These are phyloP conservation scores for Cutaneotrichosporon sp. DNA, from an alignment of 1,284 basidiomycete species.

Conservation along the genomic window DNA sequence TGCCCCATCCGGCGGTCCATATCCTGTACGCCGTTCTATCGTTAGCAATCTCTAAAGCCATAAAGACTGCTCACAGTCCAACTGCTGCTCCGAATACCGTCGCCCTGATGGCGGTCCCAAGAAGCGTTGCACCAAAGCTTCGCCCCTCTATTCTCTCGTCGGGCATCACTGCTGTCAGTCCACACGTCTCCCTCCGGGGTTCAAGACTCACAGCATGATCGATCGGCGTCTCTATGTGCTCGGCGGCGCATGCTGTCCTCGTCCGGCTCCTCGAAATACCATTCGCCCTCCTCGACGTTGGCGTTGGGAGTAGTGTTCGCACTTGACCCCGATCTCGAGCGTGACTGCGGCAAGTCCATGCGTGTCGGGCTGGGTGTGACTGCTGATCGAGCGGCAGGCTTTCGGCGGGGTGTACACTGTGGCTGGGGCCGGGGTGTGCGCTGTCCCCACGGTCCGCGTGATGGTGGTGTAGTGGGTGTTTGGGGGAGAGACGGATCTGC, in stretches of 20 bases:
- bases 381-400: background rate
- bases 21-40: slow-evolving; percentile 28
- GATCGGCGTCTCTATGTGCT: no score
- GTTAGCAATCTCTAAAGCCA: background rate
- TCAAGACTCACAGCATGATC: no score
- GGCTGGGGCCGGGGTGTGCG: background rate
- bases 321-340: no score
- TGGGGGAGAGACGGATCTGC: background rate
- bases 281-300: no score
- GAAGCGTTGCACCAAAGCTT: background rate
- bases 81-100: slow-evolving; percentile 32
- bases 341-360: background rate
- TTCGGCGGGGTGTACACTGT: background rate
- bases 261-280: no score
- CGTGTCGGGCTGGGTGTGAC: background rate
- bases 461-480: background rate
- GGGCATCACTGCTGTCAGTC: background rate
- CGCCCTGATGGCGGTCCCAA: slow-evolving; percentile 25
- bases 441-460: background rate
- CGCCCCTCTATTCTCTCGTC: background rate
- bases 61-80: slow-evolving; percentile 26
- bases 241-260: no score
- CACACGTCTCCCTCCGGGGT: no score
- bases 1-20: slow-evolving; percentile 13
- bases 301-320: no score